phyloP scores from a whole-genome alignment of 2,329 filamentous ascomycete genomes.

The Colletotrichum sp. region DNA sequence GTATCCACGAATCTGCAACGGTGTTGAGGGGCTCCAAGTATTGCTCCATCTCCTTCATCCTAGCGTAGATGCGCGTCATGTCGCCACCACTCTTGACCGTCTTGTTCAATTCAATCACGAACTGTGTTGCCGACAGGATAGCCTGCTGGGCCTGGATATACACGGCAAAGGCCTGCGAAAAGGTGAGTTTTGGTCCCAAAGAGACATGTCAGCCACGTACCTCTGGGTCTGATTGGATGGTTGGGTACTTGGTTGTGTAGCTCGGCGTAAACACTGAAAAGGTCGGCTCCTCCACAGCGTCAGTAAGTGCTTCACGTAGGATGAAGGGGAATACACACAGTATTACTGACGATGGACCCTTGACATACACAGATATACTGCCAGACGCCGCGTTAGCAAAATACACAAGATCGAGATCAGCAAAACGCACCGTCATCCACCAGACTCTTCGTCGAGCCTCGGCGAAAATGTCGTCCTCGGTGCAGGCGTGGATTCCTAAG shows the following conservation, averaged over 20 bases:
- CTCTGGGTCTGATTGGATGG: conserved; percentile 43
- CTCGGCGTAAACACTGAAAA: conserved; percentile 47
- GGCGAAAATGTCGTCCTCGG: conserved; percentile 41
- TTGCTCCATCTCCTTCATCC: conserved; percentile 45
- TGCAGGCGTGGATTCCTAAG: conserved; percentile 44
- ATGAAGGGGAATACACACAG: conserved; percentile 33
- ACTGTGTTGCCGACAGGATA: conserved; percentile 51
- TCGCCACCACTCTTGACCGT: conserved; percentile 39
- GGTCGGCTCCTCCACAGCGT: conserved; percentile 39
- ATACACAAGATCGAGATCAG: not conserved
- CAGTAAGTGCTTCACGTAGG: not conserved
- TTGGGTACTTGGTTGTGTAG: conserved; percentile 49
- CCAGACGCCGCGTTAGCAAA: not conserved
- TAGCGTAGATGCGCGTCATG: conserved; percentile 42
- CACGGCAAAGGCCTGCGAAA: conserved; percentile 42
- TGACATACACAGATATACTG: conserved; percentile 47
- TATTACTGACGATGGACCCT: conserved; percentile 53
- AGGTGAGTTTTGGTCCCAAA: not conserved
- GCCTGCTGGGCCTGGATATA: conserved; percentile 53
- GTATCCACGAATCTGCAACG: conserved; percentile 39
- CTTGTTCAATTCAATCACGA: conserved; percentile 52
- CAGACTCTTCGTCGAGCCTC: conserved; percentile 53
- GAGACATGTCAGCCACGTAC: conserved; percentile 26
- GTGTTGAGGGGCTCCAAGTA: conserved; percentile 40
- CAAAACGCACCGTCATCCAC: conserved; percentile 54